These are phyloP conservation scores for Fusarium multiceps DNA, from an alignment of 2,329 filamentous ascomycete species.

Conservation along the genomic window DNA sequence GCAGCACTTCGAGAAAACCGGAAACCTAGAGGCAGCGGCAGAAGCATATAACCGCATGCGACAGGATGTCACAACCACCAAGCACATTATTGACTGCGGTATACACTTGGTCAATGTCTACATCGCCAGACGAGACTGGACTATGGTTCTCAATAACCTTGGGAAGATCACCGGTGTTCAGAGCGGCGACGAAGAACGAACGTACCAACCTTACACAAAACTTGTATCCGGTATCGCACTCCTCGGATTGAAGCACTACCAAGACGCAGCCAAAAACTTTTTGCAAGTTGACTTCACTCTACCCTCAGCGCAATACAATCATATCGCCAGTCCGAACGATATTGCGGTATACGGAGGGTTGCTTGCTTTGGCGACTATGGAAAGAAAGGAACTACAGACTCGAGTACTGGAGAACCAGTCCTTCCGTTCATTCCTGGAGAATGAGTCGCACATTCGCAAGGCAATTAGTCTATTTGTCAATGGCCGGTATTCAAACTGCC, in stretches of 20 bases:
- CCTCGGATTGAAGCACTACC: slow-evolving; percentile 59
- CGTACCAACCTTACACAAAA: slow-evolving; percentile 61
- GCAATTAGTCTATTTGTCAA: slow-evolving; percentile 91
- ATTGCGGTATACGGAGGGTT: slow-evolving; percentile 92
- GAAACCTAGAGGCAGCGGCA: slow-evolving; percentile 76
- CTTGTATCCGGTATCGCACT: slow-evolving; percentile 64
- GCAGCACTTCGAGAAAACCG: slow-evolving; percentile 81
- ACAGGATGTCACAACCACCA: slow-evolving; percentile 84
- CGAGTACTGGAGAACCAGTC: slow-evolving; percentile 81
- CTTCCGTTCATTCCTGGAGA: slow-evolving; percentile 89
- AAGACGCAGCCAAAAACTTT: slow-evolving; percentile 78
- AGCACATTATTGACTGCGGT: slow-evolving; percentile 85
- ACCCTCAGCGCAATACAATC: slow-evolving; percentile 68
- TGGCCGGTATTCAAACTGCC: slow-evolving; percentile 86
- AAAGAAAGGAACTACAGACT: slow-evolving; percentile 77
- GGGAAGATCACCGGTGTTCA: slow-evolving; percentile 71
- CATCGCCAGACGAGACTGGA: slow-evolving; percentile 82
- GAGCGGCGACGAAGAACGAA: slow-evolving; percentile 59
- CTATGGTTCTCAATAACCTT: slow-evolving; percentile 68
- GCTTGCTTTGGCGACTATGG: slow-evolving; percentile 90
- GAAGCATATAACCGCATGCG: slow-evolving; percentile 90
- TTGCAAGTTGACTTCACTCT: slow-evolving; percentile 68
- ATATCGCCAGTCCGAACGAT: slow-evolving; percentile 85
- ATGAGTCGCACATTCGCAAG: slow-evolving; percentile 93
- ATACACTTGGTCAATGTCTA: slow-evolving; percentile 81